Evolutionary conservation across 495 filamentous ascomycete species (phyloP).

Genomic region (Neurospora discreta): DNA sequence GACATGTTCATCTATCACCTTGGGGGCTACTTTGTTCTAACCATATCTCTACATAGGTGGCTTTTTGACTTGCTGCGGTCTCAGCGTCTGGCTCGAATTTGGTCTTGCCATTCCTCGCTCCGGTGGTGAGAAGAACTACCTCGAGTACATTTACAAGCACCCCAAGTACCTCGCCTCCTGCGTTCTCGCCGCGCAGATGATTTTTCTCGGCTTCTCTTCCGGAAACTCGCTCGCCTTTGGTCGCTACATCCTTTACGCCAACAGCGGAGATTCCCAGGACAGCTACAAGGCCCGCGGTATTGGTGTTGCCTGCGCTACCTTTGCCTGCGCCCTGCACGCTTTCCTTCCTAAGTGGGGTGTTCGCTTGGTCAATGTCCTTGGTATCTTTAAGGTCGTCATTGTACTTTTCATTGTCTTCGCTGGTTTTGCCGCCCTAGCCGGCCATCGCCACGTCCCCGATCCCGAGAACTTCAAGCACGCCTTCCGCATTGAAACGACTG

Average conservation of each 20-base stretch:
- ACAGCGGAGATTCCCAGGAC: slow-evolving; percentile 36
- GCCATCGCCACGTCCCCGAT: slow-evolving; percentile 6
- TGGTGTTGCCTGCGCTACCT: slow-evolving; percentile 39
- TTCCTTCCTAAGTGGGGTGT: slow-evolving; percentile 50
- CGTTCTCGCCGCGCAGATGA: slow-evolving; percentile 48
- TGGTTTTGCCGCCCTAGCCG: slow-evolving; percentile 33
- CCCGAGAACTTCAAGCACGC: slow-evolving; percentile 25
- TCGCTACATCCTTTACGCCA: slow-evolving; percentile 52
- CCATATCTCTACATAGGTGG: slow-evolving; percentile 8
- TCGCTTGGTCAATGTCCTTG: slow-evolving; percentile 50
- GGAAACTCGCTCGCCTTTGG: slow-evolving; percentile 59
- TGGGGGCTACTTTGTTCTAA: slow-evolving; percentile 3
- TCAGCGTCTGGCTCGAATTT: slow-evolving; percentile 21
- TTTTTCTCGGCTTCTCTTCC: slow-evolving; percentile 41
- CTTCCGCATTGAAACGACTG: slow-evolving; percentile 17
- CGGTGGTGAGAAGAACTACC: slow-evolving; percentile 48
- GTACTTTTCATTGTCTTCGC: slow-evolving; percentile 52
- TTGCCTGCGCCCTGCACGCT: slow-evolving; percentile 49
- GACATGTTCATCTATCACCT: neutral
- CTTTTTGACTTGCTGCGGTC: slow-evolving; percentile 22
- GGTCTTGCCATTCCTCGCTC: slow-evolving; percentile 42
- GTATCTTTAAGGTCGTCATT: slow-evolving; percentile 53
- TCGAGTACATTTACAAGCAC: slow-evolving; percentile 51
- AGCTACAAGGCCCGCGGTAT: slow-evolving; percentile 52
- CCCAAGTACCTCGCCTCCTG: slow-evolving; percentile 51